Conservation (phyloP, 2,329 filamentous ascomycete species). For the Talaromyces atroroseus region DNA sequence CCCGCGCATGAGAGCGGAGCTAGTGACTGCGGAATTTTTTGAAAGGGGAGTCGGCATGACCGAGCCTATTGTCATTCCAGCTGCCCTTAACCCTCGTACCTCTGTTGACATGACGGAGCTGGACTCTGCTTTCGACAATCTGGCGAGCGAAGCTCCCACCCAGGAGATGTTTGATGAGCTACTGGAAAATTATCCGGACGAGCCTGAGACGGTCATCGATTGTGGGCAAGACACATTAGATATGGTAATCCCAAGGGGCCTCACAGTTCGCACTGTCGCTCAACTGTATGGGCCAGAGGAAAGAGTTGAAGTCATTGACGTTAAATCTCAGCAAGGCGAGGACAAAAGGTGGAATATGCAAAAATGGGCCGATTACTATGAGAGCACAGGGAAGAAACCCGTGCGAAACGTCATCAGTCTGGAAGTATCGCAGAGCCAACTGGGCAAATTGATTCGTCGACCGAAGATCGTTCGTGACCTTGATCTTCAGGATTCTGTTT, state of each 20-base stretch:
- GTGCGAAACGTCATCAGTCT: conserved; percentile 66
- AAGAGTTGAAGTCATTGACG: conserved; percentile 62
- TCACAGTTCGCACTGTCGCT: conserved; percentile 59
- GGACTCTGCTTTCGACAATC: conserved; percentile 21
- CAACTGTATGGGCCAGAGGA: conserved; percentile 60
- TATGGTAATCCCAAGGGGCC: conserved; percentile 61
- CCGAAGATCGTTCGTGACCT: conserved; percentile 62
- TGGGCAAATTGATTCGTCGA: conserved; percentile 57
- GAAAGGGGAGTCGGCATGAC: conserved; percentile 59
- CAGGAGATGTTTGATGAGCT: conserved; percentile 39
- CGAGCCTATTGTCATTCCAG: conserved; percentile 63
- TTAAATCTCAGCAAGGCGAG: conserved; percentile 62
- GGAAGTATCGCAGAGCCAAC: conserved; percentile 59
- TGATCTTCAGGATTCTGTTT: conserved; percentile 48
- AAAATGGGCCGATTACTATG: conserved; percentile 64
- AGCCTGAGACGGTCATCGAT: conserved; percentile 46
- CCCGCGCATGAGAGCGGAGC: conserved; percentile 57
- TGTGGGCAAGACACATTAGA: conserved; percentile 60
- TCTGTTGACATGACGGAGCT: conserved; percentile 25
- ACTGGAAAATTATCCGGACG: conserved; percentile 25
- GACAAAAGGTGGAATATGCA: conserved; percentile 61
- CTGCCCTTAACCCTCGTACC: conserved; percentile 53
- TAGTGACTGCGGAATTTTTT: conserved; percentile 59
- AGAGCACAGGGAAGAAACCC: conserved; percentile 53
- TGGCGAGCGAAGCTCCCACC: conserved; percentile 30